phyloP scores from a whole-genome alignment of 176 grass and related monocot species.

The Chloris gayana region DNA sequence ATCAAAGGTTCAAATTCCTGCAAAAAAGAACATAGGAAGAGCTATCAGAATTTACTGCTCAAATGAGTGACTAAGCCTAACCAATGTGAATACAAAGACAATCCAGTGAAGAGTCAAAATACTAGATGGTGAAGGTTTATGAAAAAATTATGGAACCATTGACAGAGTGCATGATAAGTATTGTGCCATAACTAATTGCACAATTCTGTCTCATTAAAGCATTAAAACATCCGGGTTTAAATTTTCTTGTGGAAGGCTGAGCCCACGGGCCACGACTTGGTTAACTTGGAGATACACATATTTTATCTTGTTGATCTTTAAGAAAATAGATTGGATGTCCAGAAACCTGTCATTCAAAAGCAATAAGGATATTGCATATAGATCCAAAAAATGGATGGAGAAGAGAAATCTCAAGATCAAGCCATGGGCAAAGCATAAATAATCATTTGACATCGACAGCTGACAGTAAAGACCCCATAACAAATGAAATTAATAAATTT shows the following conservation, averaged over 20 bases:
- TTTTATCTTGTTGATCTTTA: constrained; percentile 7
- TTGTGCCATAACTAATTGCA: not conserved
- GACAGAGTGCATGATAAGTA: not conserved
- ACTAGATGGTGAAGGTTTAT: not conserved
- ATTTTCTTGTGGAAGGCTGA: not conserved
- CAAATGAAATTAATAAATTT: not conserved
- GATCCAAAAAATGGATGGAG: not conserved
- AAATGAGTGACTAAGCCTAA: not conserved
- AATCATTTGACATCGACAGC: not conserved
- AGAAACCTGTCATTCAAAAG: not conserved
- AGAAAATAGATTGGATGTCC: constrained; percentile 1
- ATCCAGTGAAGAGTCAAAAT: not conserved
- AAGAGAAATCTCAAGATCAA: not conserved
- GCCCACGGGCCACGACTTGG: not conserved
- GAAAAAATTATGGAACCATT: not conserved
- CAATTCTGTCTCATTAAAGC: not conserved
- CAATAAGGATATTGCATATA: not conserved
- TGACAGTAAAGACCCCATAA: not conserved
- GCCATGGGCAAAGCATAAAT: not conserved
- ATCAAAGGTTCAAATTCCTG: constrained; percentile 97
- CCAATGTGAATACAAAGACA: constrained; percentile 21
- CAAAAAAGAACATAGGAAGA: constrained; percentile 13
- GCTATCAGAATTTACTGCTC: constrained; percentile 14
- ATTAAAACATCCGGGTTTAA: not conserved
- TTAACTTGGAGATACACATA: not conserved